phyloP scores from a whole-genome alignment of 2,329 filamentous ascomycete genomes.

The Lojkania enalia region DNA sequence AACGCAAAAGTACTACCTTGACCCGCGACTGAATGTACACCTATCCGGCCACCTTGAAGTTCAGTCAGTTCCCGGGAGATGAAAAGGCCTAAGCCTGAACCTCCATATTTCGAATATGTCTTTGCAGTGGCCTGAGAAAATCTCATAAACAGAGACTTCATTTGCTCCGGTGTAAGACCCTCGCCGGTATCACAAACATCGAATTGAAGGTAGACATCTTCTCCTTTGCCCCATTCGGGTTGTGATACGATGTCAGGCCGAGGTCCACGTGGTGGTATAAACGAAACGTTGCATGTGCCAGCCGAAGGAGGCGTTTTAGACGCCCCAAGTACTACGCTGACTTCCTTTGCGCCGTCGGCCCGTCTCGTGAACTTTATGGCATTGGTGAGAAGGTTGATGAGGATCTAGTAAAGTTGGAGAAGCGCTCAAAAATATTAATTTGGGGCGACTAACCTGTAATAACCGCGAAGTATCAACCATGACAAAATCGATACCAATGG shows the following conservation, averaged over 20 bases:
- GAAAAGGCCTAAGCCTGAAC: conserved; percentile 40
- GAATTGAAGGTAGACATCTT: conserved; percentile 41
- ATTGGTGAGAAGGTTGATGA: conserved; percentile 38
- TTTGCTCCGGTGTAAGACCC: conserved; percentile 45
- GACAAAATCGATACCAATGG: conserved; percentile 16
- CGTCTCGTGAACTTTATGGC: conserved; percentile 40
- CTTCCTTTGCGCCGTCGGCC: conserved; percentile 11
- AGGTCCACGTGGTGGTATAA: conserved; percentile 11
- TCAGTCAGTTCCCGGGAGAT: conserved; percentile 38
- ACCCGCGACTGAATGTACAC: conserved; percentile 24
- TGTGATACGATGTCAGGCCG: conserved; percentile 14
- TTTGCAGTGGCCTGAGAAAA: conserved; percentile 38
- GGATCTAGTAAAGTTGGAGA: conserved; percentile 20
- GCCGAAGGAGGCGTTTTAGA: conserved; percentile 6
- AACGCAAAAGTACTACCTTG: conserved; percentile 39
- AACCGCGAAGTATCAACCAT: conserved; percentile 14
- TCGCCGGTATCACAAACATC: conserved; percentile 46
- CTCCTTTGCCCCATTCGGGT: conserved; percentile 35
- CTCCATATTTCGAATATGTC: conserved; percentile 46
- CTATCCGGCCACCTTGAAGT: conserved; percentile 38
- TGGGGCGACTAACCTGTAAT: conserved; percentile 12
- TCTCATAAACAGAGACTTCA: conserved; percentile 32
- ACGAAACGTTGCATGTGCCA: conserved; percentile 9
- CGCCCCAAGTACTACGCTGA: conserved; percentile 16
- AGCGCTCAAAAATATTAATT: neutral